A percentile compares a stretch with the other conserved stretches of the same genome.
Evolutionary conservation across 169 alveolate species (phyloP).

Genomic region (Cryptosporidium tyzzeri): DNA sequence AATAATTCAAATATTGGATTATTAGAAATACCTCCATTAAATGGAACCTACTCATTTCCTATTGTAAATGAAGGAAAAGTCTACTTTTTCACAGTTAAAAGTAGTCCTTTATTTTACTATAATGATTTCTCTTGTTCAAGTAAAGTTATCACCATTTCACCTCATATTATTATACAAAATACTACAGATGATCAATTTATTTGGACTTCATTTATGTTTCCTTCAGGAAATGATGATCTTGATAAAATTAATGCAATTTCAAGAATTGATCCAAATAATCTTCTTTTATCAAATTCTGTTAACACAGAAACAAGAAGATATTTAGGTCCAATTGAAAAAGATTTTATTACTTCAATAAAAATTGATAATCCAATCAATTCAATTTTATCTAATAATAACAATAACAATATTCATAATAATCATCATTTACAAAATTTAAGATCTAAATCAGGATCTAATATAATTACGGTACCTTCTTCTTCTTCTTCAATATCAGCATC

Average conservation of each 20-base stretch:
- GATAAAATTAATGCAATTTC: not conserved
- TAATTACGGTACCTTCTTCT: too few species aligned
- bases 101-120: conserved; percentile 26
- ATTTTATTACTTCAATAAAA: conserved; percentile 6
- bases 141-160: conserved; percentile 34
- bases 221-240: not conserved
- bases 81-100: conserved; percentile 48
- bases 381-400: not conserved
- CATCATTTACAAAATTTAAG: not conserved
- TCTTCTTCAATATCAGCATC: not conserved
- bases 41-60: conserved; percentile 57
- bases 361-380: not conserved
- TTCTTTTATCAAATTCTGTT: not conserved
- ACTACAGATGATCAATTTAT: conserved; percentile 13
- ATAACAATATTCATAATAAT: not conserved
- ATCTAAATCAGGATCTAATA: not conserved
- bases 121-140: conserved; percentile 20
- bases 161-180: conserved; percentile 31
- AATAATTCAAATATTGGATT: conserved; percentile 40
- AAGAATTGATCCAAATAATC: conserved; percentile 18
- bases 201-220: conserved; percentile 35
- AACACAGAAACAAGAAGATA: not conserved
- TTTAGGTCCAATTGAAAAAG: not conserved
- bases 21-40: conserved; percentile 34
- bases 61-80: conserved; percentile 34